Percentiles rank a stretch among this genome's conserved stretches.
phyloP scores from a whole-genome alignment of 1,139 yeast species.

The Tardiomyces blankii region DNA sequence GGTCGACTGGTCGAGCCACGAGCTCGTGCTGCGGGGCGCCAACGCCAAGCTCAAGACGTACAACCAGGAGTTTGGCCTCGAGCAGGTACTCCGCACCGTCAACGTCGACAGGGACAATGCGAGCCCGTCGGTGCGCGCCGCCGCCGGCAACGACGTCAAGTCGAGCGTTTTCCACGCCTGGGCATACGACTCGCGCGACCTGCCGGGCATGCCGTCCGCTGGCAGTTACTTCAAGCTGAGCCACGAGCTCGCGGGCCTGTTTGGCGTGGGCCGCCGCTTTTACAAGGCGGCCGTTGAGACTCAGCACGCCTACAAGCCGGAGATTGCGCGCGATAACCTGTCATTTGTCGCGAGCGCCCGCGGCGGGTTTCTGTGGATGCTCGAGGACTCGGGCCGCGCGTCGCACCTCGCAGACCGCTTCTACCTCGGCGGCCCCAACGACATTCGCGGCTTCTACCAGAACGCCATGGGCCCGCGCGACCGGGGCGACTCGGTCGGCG shows the following conservation, averaged over 20 bases:
- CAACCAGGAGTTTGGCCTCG: conserved; percentile 43
- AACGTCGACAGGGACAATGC: conserved; percentile 29
- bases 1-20: conserved; percentile 61
- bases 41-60: conserved; percentile 29
- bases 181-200: conserved; percentile 23
- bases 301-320: conserved; percentile 15
- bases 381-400: neutral
- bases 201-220: conserved; percentile 23
- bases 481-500: conserved; percentile 50
- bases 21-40: conserved; percentile 48
- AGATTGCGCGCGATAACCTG: conserved; percentile 4
- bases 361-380: conserved; percentile 9
- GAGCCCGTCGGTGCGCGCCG: conserved; percentile 22
- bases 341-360: conserved; percentile 8
- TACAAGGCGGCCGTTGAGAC: conserved; percentile 22
- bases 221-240: conserved; percentile 48
- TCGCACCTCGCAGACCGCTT: conserved; percentile 35
- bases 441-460: conserved; percentile 60
- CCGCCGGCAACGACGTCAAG: conserved; percentile 29
- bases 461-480: conserved; percentile 86
- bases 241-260: conserved; percentile 45
- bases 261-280: conserved; percentile 23
- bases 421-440: conserved; percentile 76
- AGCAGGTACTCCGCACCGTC: conserved; percentile 53
- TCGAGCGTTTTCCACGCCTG: conserved; percentile 23